Evolutionary conservation across 2,329 filamentous ascomycete genomes (phyloP).

Genomic region (Pyricularia sp.): DNA sequence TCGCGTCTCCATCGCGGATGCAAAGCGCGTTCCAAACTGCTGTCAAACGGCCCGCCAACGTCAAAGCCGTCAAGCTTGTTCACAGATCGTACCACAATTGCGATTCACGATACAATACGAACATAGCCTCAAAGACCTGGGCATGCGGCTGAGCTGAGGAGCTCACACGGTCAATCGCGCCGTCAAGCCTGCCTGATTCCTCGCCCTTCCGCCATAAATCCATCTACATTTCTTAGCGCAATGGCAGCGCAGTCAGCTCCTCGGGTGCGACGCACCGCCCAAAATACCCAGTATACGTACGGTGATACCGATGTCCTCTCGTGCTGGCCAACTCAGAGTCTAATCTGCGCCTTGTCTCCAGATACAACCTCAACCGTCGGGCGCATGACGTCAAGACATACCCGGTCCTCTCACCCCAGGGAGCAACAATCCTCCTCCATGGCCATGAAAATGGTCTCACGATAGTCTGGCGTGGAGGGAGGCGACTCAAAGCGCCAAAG

Average conservation of each 20-base stretch:
- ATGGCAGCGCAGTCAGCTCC: conserved; percentile 17
- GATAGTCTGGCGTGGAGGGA: conserved; percentile 49
- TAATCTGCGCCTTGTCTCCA: conserved; percentile 15
- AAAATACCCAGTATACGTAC: conserved; percentile 36
- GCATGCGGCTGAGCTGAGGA: not conserved
- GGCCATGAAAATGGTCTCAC: conserved; percentile 51
- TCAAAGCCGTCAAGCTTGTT: not conserved
- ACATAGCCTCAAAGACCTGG: not conserved
- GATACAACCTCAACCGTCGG: conserved; percentile 45
- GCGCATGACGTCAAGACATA: conserved; percentile 48
- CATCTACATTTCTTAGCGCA: not conserved
- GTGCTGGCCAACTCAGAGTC: not conserved
- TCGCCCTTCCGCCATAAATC: not conserved
- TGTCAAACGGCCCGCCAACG: not conserved
- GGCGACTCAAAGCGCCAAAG: conserved; percentile 37
- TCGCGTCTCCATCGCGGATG: not conserved
- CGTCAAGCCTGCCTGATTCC: not conserved
- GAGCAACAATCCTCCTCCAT: conserved; percentile 49
- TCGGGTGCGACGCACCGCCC: conserved; percentile 31
- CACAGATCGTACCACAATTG: not conserved
- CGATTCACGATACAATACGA: not conserved
- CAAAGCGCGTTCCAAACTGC: not conserved
- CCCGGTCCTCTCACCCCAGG: conserved; percentile 48
- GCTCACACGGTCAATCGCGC: not conserved
- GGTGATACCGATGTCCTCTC: conserved; percentile 7